These are phyloP conservation scores for Jamesozyma piceae DNA, from an alignment of 805 yeast genomes.

Conservation along the genomic window DNA sequence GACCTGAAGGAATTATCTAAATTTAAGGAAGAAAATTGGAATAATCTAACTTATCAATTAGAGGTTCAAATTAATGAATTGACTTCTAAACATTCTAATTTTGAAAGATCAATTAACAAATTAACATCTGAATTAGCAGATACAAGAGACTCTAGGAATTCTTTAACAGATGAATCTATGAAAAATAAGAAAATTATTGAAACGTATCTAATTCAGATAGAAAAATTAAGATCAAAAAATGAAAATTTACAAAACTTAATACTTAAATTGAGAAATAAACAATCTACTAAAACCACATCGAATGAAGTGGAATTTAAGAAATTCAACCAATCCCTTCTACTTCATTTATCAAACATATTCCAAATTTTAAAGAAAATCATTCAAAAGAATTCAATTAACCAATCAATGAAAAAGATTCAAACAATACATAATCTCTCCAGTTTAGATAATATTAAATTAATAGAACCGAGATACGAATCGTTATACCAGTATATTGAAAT, in stretches of 20 bases:
- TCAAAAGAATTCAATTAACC: constrained; percentile 50
- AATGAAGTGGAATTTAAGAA: constrained; percentile 29
- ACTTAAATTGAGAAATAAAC: background rate
- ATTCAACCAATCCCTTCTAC: constrained; percentile 36
- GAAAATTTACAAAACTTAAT: background rate
- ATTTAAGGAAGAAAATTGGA: constrained; percentile 22
- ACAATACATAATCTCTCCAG: constrained; percentile 25
- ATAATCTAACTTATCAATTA: constrained; percentile 17
- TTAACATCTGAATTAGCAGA: constrained; percentile 12
- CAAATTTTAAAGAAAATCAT: constrained; percentile 44
- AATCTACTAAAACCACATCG: constrained; percentile 1
- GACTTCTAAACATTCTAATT: background rate
- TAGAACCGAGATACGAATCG: constrained; percentile 33
- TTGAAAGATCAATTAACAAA: constrained; percentile 8
- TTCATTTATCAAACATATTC: constrained; percentile 42
- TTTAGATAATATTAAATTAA: constrained; percentile 19
- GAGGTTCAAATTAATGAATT: constrained; percentile 12
- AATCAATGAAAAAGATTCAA: constrained; percentile 45
- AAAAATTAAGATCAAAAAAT: constrained; percentile 3
- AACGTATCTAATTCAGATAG: constrained; percentile 4
- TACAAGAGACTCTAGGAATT: background rate
- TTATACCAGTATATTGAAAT: constrained; percentile 47
- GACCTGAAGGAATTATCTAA: constrained; percentile 11
- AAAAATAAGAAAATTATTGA: constrained; percentile 4
- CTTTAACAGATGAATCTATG: background rate